Percentiles rank a stretch among this genome's conserved stretches.
phyloP scores from a whole-genome alignment of 108 stramenopile genomes.

The Stephanodiscus minutulus region DNA sequence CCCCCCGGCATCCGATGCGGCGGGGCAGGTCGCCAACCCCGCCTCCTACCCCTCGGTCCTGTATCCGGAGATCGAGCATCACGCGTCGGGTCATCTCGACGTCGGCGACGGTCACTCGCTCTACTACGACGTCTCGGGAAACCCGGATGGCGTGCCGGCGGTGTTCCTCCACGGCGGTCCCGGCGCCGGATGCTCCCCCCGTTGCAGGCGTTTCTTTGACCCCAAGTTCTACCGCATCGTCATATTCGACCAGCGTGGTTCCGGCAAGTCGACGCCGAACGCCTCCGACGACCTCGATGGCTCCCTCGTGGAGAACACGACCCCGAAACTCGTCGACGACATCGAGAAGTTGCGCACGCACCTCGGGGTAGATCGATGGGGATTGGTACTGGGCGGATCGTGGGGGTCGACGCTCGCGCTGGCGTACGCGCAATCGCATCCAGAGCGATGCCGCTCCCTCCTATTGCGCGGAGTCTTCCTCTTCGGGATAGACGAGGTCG shows the following conservation, averaged over 20 bases:
- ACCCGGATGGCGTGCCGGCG: slow-evolving; percentile 18
- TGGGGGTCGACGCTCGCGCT: slow-evolving; percentile 80
- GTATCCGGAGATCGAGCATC: slow-evolving; percentile 8
- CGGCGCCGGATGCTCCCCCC: slow-evolving; percentile 61
- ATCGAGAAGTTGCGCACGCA: slow-evolving; percentile 58
- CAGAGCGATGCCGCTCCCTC: slow-evolving; percentile 36
- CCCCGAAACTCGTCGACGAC: slow-evolving; percentile 57
- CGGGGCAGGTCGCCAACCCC: neutral
- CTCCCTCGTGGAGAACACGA: slow-evolving; percentile 40
- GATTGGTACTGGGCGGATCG: slow-evolving; percentile 70
- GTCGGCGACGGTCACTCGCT: slow-evolving; percentile 32
- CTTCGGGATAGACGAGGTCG: slow-evolving; percentile 57
- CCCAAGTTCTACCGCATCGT: slow-evolving; percentile 58
- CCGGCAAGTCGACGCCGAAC: slow-evolving; percentile 52
- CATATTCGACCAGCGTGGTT: slow-evolving; percentile 79
- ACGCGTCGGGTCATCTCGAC: neutral
- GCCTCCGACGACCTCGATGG: slow-evolving; percentile 13
- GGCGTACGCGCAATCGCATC: slow-evolving; percentile 70
- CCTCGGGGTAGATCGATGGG: slow-evolving; percentile 55
- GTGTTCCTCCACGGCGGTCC: slow-evolving; percentile 80
- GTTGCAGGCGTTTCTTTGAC: slow-evolving; percentile 66
- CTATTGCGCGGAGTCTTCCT: slow-evolving; percentile 72
- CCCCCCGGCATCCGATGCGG: neutral
- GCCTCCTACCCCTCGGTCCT: neutral
- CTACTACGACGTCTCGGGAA: slow-evolving; percentile 20